phyloP scores from a whole-genome alignment of 306 rosid genomes.

The Geum urbanum region DNA sequence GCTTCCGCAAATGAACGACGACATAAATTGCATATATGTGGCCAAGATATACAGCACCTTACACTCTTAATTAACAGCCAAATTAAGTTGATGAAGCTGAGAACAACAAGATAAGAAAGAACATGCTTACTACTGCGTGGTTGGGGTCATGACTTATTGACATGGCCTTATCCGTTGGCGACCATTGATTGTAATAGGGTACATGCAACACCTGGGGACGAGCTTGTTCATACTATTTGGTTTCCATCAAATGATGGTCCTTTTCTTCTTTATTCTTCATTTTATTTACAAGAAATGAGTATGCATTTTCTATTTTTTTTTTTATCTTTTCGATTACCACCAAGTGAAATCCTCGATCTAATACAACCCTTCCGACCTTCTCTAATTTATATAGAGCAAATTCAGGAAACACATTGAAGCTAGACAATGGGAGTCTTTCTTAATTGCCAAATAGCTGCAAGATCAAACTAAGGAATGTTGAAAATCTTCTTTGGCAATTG shows the following conservation, averaged over 20 bases:
- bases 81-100: not conserved
- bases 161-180: not conserved
- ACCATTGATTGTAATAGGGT: not conserved
- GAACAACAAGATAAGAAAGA: slow-evolving; percentile 1
- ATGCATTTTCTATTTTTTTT: too few relatives aligned
- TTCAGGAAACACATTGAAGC: too few relatives aligned
- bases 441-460: not conserved
- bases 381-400: too few relatives aligned
- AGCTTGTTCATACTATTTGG: not conserved
- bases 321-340: too few relatives aligned
- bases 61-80: not conserved
- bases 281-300: too few relatives aligned
- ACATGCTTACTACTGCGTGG: not conserved
- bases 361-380: too few relatives aligned
- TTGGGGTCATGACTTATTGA: slow-evolving; percentile 1
- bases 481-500: slow-evolving; percentile 2
- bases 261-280: not conserved
- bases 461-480: slow-evolving; percentile 9
- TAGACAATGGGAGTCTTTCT: too few relatives aligned
- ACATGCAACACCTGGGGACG: not conserved
- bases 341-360: too few relatives aligned
- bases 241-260: not conserved
- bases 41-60: too few relatives aligned
- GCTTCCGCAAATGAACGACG: too few relatives aligned
- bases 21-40: too few relatives aligned